Evolutionary conservation across 225 moss, liverwort and hornwort species (phyloP).

Genomic region (Antitrichia curtipendula): DNA sequence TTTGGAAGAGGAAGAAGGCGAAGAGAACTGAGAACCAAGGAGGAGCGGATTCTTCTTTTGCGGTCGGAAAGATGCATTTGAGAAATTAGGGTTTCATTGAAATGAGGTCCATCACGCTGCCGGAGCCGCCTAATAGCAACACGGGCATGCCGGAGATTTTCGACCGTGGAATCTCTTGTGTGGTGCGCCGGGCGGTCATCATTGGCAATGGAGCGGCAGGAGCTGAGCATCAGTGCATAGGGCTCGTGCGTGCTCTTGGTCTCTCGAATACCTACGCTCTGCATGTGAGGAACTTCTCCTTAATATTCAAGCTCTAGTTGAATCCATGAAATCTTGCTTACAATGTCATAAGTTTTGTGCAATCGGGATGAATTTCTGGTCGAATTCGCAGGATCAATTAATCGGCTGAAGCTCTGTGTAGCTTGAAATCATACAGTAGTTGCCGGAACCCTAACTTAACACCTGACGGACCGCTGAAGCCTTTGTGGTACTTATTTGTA

Average conservation of each 20-base stretch:
- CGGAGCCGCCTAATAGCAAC: slow-evolving; percentile 74
- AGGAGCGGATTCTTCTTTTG: background rate
- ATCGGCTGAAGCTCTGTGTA: background rate
- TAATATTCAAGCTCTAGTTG: background rate
- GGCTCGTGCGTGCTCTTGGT: slow-evolving; percentile 77
- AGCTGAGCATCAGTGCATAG: slow-evolving; percentile 85
- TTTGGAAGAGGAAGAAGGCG: background rate
- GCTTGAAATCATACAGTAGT: background rate
- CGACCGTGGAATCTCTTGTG: slow-evolving; percentile 73
- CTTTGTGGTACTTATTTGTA: background rate
- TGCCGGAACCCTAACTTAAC: background rate
- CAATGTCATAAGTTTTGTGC: background rate
- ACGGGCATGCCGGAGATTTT: slow-evolving; percentile 90
- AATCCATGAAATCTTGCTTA: background rate
- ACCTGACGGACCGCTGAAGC: background rate
- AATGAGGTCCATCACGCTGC: slow-evolving; percentile 86
- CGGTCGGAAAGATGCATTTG: slow-evolving; percentile 1
- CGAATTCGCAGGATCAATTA: background rate
- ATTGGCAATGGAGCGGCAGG: slow-evolving; percentile 89
- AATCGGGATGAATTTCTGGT: background rate
- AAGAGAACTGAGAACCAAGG: background rate
- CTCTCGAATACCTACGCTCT: slow-evolving; percentile 53
- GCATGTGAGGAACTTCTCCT: slow-evolving; percentile 29
- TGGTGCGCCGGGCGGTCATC: slow-evolving; percentile 73
- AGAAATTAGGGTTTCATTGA: slow-evolving; percentile 16